A percentile compares a stretch with the other conserved stretches of the same genome.
phyloP scores from a whole-genome alignment of 1,139 yeast species.

The Suzukiozyma palmioleophila region DNA sequence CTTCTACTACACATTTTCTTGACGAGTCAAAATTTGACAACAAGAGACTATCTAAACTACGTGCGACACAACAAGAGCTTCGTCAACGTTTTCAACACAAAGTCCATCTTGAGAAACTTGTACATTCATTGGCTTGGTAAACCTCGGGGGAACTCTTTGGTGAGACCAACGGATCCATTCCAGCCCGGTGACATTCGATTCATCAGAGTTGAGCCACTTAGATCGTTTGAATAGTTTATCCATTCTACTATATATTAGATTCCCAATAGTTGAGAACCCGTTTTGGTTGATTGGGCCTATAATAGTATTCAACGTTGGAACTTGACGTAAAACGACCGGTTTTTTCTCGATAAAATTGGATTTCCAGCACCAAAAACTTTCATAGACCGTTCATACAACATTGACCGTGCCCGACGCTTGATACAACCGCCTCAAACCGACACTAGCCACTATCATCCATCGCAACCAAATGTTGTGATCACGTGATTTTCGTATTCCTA shows the following conservation, averaged over 20 bases:
- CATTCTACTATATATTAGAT: too few relatives aligned
- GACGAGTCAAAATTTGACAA: slow-evolving; percentile 58
- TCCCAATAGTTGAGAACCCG: too few relatives aligned
- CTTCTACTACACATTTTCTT: slow-evolving; percentile 51
- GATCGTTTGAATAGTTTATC: slow-evolving; percentile 6
- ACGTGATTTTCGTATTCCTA: too few relatives aligned
- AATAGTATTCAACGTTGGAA: too few relatives aligned
- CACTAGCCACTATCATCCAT: too few relatives aligned
- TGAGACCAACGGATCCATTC: slow-evolving; percentile 34
- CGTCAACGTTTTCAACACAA: slow-evolving; percentile 42
- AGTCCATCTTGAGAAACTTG: slow-evolving; percentile 35
- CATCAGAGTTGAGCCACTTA: slow-evolving; percentile 19
- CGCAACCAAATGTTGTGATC: too few relatives aligned
- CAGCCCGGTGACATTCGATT: slow-evolving; percentile 43
- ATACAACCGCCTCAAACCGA: slow-evolving; percentile 1
- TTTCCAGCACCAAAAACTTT: too few relatives aligned
- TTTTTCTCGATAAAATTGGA: too few relatives aligned
- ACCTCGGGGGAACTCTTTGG: slow-evolving; percentile 41
- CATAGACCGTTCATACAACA: too few relatives aligned
- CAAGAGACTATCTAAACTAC: slow-evolving; percentile 59
- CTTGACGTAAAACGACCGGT: too few relatives aligned
- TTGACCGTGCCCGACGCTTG: neutral
- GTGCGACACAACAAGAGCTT: slow-evolving; percentile 22
- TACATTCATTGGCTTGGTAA: slow-evolving; percentile 45
- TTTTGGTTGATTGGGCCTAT: too few relatives aligned